Percentiles rank a stretch among this genome's conserved stretches.
These are phyloP conservation scores for Trichoderma harzianum DNA, from an alignment of 2,329 filamentous ascomycete genomes.

Conservation along the genomic window DNA sequence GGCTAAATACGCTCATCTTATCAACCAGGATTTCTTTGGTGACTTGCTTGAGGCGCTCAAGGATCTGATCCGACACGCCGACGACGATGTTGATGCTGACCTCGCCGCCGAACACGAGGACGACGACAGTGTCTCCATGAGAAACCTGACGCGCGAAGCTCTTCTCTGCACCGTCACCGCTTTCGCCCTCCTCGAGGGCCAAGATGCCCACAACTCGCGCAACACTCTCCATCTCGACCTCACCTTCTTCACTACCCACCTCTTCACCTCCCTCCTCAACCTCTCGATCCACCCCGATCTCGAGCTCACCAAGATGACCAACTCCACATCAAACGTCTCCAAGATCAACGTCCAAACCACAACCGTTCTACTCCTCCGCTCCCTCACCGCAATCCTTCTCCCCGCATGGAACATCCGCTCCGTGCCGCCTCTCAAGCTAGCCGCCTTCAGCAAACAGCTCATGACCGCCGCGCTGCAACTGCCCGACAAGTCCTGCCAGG, in stretches of 20 bases:
- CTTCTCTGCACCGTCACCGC: conserved; percentile 95
- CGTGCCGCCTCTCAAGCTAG: conserved; percentile 78
- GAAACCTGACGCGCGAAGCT: conserved; percentile 80
- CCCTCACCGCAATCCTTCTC: conserved; percentile 75
- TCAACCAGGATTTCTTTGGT: conserved; percentile 99
- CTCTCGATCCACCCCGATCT: conserved; percentile 81
- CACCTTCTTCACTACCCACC: conserved; percentile 90
- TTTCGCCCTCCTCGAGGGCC: conserved; percentile 91
- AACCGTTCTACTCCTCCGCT: conserved; percentile 85
- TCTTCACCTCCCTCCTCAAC: conserved; percentile 80
- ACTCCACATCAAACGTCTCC: conserved; percentile 41
- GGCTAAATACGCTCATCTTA: conserved; percentile 89
- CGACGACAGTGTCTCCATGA: conserved; percentile 34
- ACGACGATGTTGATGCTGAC: conserved; percentile 46
- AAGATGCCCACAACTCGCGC: conserved; percentile 84
- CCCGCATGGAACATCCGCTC: conserved; percentile 70
- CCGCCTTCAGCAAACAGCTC: conserved; percentile 89
- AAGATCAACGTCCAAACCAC: conserved; percentile 95
- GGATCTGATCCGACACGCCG: conserved; percentile 79
- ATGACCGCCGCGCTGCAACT: conserved; percentile 78
- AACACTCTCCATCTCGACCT: conserved; percentile 82
- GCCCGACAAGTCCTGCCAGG: conserved; percentile 83
- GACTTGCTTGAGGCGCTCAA: conserved; percentile 92
- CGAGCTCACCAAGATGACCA: conserved; percentile 61
- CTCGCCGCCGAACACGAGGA: conserved; percentile 36